These are phyloP conservation scores for Echinochloa phyllopogon DNA, from an alignment of 176 grass and related monocot species.

Conservation along the genomic window DNA sequence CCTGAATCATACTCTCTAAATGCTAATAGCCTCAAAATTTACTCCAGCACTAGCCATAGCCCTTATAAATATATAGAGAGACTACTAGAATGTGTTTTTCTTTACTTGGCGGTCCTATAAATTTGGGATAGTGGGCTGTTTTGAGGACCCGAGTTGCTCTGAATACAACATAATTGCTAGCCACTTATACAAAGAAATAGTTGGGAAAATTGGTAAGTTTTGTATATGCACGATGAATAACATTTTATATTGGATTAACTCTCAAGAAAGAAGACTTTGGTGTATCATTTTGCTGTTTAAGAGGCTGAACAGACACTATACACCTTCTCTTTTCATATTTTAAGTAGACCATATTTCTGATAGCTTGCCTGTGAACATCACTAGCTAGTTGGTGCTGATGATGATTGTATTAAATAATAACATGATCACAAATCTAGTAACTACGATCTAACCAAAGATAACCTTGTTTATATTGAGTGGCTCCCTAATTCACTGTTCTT, in stretches of 20 bases:
- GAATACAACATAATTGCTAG: no score
- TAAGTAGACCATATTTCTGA: neutral
- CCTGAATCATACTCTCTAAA: no score
- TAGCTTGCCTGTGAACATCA: neutral
- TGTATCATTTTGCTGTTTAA: neutral
- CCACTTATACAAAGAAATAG: no score
- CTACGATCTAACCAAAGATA: constrained; percentile 7
- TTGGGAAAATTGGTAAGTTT: no score
- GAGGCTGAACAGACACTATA: neutral
- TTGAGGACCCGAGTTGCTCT: no score
- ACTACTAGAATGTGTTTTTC: no score
- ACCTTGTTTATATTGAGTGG: constrained; percentile 10
- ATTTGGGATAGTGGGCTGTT: no score
- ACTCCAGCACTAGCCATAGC: no score
- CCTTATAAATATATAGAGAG: no score
- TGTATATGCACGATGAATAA: neutral
- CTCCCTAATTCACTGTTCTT: constrained; percentile 1
- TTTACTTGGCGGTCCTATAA: no score
- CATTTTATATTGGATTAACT: neutral
- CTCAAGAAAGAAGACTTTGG: neutral
- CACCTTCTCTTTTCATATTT: neutral
- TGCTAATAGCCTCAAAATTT: no score
- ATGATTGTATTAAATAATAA: constrained; percentile 29
- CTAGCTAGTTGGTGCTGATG: neutral
- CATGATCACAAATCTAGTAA: constrained; percentile 42